Percentiles rank a stretch among this genome's conserved stretches.
Evolutionary conservation across 306 rosid species (phyloP).

Genomic region (Castanopsis chinensis): DNA sequence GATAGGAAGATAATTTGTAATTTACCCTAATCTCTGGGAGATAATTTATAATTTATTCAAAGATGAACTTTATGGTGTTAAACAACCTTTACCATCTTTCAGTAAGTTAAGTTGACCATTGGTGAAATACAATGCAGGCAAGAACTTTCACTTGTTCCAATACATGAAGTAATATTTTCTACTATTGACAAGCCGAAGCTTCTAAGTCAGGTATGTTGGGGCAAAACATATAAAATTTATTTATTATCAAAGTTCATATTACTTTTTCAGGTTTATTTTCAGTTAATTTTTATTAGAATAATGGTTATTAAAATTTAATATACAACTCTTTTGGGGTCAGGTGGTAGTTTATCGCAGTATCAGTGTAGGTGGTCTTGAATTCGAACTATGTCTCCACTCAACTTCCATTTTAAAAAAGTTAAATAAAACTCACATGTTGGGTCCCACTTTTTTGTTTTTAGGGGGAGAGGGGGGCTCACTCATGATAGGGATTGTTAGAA

Average conservation of each 20-base stretch:
- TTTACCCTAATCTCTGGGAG: no score
- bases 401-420: no score
- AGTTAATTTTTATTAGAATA: not conserved
- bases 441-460: no score
- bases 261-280: not conserved
- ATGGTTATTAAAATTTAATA: no score
- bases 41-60: not conserved
- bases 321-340: no score
- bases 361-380: no score
- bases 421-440: no score
- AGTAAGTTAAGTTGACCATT: conserved; percentile 24
- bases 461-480: no score
- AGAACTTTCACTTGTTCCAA: conserved; percentile 42
- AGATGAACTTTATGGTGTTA: conserved; percentile 15
- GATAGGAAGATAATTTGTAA: no score
- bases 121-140: conserved; percentile 59
- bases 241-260: conserved; percentile 3
- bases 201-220: conserved; percentile 84
- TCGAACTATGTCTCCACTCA: no score
- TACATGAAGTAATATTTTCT: conserved; percentile 94
- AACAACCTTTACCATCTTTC: conserved; percentile 8
- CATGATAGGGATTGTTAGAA: no score
- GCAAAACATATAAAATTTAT: conserved; percentile 6
- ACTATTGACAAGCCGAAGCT: conserved; percentile 94
- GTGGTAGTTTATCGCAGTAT: no score